Percentiles rank a stretch among this genome's conserved stretches.
These are phyloP conservation scores for Neonectria magnoliae DNA, from an alignment of 2,329 filamentous ascomycete genomes.

Conservation along the genomic window DNA sequence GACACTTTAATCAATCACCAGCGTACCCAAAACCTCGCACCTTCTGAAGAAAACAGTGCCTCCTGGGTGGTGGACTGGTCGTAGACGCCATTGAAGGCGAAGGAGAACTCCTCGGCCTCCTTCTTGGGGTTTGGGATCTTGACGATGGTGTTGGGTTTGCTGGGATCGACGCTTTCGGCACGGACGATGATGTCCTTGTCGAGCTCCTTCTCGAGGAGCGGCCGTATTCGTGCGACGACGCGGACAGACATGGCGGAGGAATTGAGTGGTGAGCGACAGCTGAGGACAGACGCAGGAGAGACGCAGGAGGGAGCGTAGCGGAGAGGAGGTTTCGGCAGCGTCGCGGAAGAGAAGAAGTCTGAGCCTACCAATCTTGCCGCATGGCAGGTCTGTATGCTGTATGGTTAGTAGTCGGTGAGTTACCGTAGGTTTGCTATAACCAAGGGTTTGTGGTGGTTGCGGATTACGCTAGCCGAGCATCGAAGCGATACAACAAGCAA, in stretches of 20 bases:
- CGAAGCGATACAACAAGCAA: not conserved
- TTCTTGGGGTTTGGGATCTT: conserved; percentile 96
- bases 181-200: conserved; percentile 88
- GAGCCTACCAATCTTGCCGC: conserved; percentile 40
- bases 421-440: conserved; percentile 36
- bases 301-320: conserved; percentile 16
- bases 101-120: conserved; percentile 88
- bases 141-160: conserved; percentile 73
- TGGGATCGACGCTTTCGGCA: conserved; percentile 69
- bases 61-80: conserved; percentile 83
- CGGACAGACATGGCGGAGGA: conserved; percentile 70
- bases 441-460: conserved; percentile 29
- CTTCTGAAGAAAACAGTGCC: conserved; percentile 88
- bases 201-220: conserved; percentile 84
- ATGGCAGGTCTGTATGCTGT: conserved; percentile 30
- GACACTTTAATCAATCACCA: conserved; percentile 4
- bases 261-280: conserved; percentile 25
- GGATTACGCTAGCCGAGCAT: conserved; percentile 13
- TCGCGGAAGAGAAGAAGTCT: conserved; percentile 31
- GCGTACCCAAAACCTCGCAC: conserved; percentile 56
- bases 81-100: conserved; percentile 95
- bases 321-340: conserved; percentile 27
- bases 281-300: conserved; percentile 4
- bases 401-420: conserved; percentile 11
- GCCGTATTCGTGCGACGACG: conserved; percentile 90